Base-by-base conservation (phyloP, 257 asterid species). In the Penstemon davidsonii region DNA sequence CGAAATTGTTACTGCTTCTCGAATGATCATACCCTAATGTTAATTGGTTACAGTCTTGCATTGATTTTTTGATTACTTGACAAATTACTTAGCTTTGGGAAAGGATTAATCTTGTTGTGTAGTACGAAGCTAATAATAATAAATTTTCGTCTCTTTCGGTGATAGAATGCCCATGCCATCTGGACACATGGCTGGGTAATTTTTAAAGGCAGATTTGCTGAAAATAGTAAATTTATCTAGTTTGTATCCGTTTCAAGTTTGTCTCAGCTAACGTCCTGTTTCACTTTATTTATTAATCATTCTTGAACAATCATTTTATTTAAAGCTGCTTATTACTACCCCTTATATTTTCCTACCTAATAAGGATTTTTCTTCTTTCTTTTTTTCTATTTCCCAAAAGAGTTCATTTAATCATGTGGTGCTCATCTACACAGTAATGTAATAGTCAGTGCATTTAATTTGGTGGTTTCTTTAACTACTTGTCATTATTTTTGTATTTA, bases 401-500 rank as follows among this genome's bases (percentile, higher is more conserved):
- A 8, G 45, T 25, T 8, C 15, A 13, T 13, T 33, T 7, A 57
- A 40, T 45, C 50, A 64, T 37, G 62, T 13, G 5, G 11, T 56
- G 13, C 8, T 19, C 8, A 37, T 40, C 54, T 7, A 44, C 52
- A 3, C 18, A 5, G 36, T 73, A 25, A 25, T 25, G 33, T 25
- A 25, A 1, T 25, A 43, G 37, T 47, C 33, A 52, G 11, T 42
- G 52, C 51, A 50, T 43, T 69, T 38, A 18, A 47, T 56, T 50
- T 25, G 33, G 33, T 25, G 33, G 51, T 25, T 25, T 25, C 3
- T 64, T 65, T 59, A 70, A 66, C 41, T 63, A 42, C 50, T 77
- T 42, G 44, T 64, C 69, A 25, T 56, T 64, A 39, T 55, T 19
- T 55, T 37, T 71, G 25, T 40, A 56, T 40, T 69, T 67, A 36